Conservation (phyloP, 208 protist genomes). For the Trypanosoma melophagium region DNA sequence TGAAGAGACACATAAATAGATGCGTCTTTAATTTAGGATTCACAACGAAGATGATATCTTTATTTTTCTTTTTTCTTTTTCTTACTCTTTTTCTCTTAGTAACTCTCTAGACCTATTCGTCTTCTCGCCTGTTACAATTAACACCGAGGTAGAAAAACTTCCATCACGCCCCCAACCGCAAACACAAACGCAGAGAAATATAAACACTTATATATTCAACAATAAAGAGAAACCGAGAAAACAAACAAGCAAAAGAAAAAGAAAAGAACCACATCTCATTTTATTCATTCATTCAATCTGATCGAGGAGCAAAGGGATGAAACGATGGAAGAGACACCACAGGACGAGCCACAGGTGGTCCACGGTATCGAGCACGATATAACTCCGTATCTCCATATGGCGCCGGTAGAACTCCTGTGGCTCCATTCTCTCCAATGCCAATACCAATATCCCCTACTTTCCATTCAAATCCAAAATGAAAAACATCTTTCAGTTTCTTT, state of each 20-base stretch:
- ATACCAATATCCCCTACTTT: conserved; percentile 39
- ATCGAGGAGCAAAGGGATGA: conserved; percentile 47
- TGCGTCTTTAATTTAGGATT: too few relatives aligned
- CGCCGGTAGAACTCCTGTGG: conserved; percentile 58
- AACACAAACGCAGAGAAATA: too few relatives aligned
- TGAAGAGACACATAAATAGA: too few relatives aligned
- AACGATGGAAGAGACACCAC: conserved; percentile 72
- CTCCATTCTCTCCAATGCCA: conserved; percentile 33
- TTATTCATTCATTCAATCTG: conserved; percentile 24
- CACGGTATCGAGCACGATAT: conserved; percentile 81
- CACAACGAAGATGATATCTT: background rate
- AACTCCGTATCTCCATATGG: conserved; percentile 76
- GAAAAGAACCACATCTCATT: background rate
- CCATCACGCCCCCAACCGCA: too few relatives aligned
- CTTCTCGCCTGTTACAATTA: too few relatives aligned
- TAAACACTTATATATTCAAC: too few relatives aligned
- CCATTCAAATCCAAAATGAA: conserved; percentile 92
- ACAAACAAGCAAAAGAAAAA: background rate
- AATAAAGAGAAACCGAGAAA: background rate
- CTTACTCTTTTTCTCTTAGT: background rate
- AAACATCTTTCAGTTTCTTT: conserved; percentile 78
- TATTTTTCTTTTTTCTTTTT: background rate
- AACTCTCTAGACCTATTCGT: too few relatives aligned
- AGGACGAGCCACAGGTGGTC: conserved; percentile 60
- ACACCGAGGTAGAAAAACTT: too few relatives aligned